A percentile compares a stretch with the other conserved stretches of the same genome.
Conservation (phyloP, 768 basidiomycete species). For the Austroboletus festivus region DNA sequence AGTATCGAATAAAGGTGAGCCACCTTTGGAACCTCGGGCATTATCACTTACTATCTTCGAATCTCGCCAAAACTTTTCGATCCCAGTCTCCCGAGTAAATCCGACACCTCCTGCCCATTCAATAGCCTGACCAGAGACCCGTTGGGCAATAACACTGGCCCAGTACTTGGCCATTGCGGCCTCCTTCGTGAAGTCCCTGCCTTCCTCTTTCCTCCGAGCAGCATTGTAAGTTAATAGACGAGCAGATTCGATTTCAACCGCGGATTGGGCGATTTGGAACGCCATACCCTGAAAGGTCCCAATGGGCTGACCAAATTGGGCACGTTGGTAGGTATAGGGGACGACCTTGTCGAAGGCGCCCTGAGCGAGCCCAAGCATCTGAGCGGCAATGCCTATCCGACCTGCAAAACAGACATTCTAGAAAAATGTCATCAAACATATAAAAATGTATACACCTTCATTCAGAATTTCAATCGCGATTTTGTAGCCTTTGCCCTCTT, state of each 20-base stretch:
- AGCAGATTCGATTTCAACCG: slow-evolving; percentile 86
- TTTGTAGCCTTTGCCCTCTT: slow-evolving; percentile 91
- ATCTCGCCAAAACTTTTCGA: slow-evolving; percentile 96
- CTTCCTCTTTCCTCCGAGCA: slow-evolving; percentile 91
- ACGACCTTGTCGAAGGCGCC: slow-evolving; percentile 95
- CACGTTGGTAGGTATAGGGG: slow-evolving; percentile 91
- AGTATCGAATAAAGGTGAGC: slow-evolving; percentile 1
- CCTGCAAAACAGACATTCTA: slow-evolving; percentile 34
- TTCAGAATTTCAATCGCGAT: slow-evolving; percentile 96
- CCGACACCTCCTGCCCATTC: slow-evolving; percentile 96
- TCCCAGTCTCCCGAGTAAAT: slow-evolving; percentile 89
- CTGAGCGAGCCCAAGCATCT: slow-evolving; percentile 97
- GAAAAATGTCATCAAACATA: not conserved
- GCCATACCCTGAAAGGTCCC: slow-evolving; percentile 96
- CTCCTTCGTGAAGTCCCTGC: slow-evolving; percentile 80
- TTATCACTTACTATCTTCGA: slow-evolving; percentile 80
- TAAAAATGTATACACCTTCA: slow-evolving; percentile 53
- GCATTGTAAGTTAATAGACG: slow-evolving; percentile 95
- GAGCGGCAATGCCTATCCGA: slow-evolving; percentile 96
- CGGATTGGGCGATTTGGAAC: slow-evolving; percentile 90
- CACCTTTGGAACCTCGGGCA: not conserved
- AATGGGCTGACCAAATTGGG: slow-evolving; percentile 91
- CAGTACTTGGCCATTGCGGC: slow-evolving; percentile 99
- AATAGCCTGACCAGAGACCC: slow-evolving; percentile 84
- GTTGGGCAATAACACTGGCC: slow-evolving; percentile 84